A percentile compares a stretch with the other conserved stretches of the same genome.
Evolutionary conservation across 2,329 filamentous ascomycete genomes (phyloP).

Genomic region (Mycosphaerelloides madeirae): DNA sequence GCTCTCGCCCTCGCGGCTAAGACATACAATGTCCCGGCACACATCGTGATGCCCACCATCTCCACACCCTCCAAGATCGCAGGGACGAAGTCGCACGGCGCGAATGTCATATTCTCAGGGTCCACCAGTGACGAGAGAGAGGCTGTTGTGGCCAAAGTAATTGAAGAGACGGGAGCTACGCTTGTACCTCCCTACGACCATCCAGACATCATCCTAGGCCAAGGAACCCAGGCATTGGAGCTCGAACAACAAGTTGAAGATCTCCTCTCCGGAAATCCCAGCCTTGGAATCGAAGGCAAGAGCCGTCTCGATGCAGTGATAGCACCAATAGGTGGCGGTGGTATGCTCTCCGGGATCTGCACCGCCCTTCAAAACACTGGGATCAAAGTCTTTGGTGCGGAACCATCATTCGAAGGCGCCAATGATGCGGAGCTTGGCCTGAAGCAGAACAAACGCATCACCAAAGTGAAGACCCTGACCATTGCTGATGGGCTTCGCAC

Average conservation of each 20-base stretch:
- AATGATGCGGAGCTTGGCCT: slow-evolving; percentile 77
- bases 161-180: slow-evolving; percentile 66
- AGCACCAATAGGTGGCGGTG: slow-evolving; percentile 80
- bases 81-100: slow-evolving; percentile 73
- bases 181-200: slow-evolving; percentile 90
- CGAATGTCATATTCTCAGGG: slow-evolving; percentile 74
- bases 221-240: slow-evolving; percentile 86
- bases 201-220: slow-evolving; percentile 83
- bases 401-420: slow-evolving; percentile 75
- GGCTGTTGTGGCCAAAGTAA: slow-evolving; percentile 65
- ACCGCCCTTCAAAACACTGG: slow-evolving; percentile 68
- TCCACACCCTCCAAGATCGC: slow-evolving; percentile 81
- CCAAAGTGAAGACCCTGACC: slow-evolving; percentile 67
- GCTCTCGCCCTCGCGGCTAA: slow-evolving; percentile 80
- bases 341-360: slow-evolving; percentile 78
- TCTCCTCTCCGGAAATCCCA: slow-evolving; percentile 42
- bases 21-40: slow-evolving; percentile 67
- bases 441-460: slow-evolving; percentile 58
- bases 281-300: slow-evolving; percentile 22
- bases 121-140: slow-evolving; percentile 77
- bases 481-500: slow-evolving; percentile 87
- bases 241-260: slow-evolving; percentile 66
- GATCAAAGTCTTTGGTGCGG: slow-evolving; percentile 77
- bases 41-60: slow-evolving; percentile 91
- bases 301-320: slow-evolving; percentile 54